Base-by-base conservation (phyloP, 768 basidiomycete species). In the Trametes gibbosa region DNA sequence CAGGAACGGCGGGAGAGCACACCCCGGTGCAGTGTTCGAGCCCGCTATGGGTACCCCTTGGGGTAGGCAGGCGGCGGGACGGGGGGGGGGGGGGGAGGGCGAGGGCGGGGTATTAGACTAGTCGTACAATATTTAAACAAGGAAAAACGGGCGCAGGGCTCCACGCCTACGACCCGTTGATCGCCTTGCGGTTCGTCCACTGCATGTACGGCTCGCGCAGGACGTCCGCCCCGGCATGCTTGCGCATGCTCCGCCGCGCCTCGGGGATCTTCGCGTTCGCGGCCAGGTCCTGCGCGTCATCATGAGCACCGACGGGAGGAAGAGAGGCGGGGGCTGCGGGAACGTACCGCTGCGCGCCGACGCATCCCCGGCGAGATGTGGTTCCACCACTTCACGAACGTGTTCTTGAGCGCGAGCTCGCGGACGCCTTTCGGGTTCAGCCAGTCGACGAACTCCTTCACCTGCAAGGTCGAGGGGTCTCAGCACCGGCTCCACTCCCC, bases 361-460 rank as follows among this genome's bases (percentile, higher is more conserved):
- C 85, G 81, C 67, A 92, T 82, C 13, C 94, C 94, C 16, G 85
- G 85, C 14, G 84, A 82, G 58, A 95, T 84, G 70, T 93, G 91
- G 48, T 81, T 77, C 85, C 88, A 90, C 87, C 91, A 92, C 69
- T 91, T 93, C 16, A 81, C 82, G 59, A 99, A 75, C 1, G 81
- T 75, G 49, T 85, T 84, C 74, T 89, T 91, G 43, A 95, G 78
- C 29, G 86, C 86, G 41, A 88, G 75, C 73, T 99, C 96, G 53
- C 96, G 86, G 53, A 88, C 84, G 4, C 97, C 96, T 75, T 94
- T 95, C 32, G 86, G 79, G 70, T 96, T 97, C 17, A 99, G 77
- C 95, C 96, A 99, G 5, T 85, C 80, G 29, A 92, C 72, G 67
- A 91, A 90, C 56, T 87, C 84, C 37, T 92, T 88, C 54, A 96